Base-by-base conservation (phyloP, 23 red algal genomes). In the Chondrus crispus region DNA sequence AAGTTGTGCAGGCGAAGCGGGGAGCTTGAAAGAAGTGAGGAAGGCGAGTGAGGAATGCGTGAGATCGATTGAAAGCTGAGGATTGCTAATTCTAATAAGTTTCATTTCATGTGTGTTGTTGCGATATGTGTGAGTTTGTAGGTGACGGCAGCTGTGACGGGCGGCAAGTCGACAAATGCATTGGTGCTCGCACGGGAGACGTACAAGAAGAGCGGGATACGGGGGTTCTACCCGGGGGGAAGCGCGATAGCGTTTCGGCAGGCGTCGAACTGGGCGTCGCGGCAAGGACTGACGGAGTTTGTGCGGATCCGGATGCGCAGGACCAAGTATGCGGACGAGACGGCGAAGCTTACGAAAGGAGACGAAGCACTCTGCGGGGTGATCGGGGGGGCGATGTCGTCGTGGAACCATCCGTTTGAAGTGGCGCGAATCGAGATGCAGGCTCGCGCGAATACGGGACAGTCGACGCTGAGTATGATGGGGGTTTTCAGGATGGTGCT, bases 371-470 rank as follows among this genome's bases (percentile, higher is more conserved):
- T 78, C 28, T 93, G 91, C 80, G 91, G 91, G 50, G 68, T 93
- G 37, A 85, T 87, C 48, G 91, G 91, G 2, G 91, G 91, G 12
- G 76, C 91, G 32, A 16, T 87, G 24, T 75, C 80, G 32, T 89
- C 84, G 43, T 98, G 96, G 96, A 98, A 98, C 62, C 93, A 95
- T 80, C 96, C 96, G 1, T 93, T 98, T 71, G 96, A 98, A 73
- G 96, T 98, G 8, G 87, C 83, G n/a, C 82, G 96, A 3, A 93
- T 96, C 45, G 96, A 98, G 78, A 94, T 94, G 93, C 96, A 98
- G 57, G 85, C 85, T 30, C 52, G 93, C 29, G 86, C 93, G 47
- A 73, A 84, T 36, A 85, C 93, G 14, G 93, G 93, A 11, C 47
- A 95, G 66, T 64, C 93, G 42, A 18, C 52, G 36, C 10, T 91